These are phyloP conservation scores for Ciborinia camelliae DNA, from an alignment of 2,329 filamentous ascomycete species.

Conservation along the genomic window DNA sequence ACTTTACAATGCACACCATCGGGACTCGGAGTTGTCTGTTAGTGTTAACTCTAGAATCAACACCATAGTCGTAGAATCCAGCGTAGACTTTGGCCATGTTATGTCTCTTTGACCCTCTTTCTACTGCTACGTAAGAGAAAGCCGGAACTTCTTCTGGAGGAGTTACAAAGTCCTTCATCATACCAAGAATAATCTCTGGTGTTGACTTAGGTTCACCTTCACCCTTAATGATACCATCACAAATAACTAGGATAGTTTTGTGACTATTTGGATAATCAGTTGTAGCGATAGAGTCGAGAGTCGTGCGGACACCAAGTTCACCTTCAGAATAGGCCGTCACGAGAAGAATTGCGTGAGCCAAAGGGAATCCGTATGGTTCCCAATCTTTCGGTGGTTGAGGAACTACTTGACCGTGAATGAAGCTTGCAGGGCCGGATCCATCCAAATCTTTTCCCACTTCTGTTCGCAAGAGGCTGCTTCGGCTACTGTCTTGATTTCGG, in stretches of 20 bases:
- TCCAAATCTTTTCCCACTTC: conserved; percentile 59
- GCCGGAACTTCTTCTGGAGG: conserved; percentile 77
- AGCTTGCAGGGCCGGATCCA: conserved; percentile 80
- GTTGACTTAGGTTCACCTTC: conserved; percentile 83
- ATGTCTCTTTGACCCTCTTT: conserved; percentile 93
- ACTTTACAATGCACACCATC: conserved; percentile 96
- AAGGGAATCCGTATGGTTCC: conserved; percentile 93
- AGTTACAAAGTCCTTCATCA: conserved; percentile 90
- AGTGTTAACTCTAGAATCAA: conserved; percentile 69
- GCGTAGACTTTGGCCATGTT: conserved; percentile 99
- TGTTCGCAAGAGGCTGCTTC: conserved; percentile 61
- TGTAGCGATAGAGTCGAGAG: conserved; percentile 91
- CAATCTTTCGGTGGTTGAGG: conserved; percentile 95
- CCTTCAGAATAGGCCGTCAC: conserved; percentile 98
- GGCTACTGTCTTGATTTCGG: conserved; percentile 60
- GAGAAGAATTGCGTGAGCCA: conserved; percentile 89
- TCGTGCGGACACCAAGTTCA: conserved; percentile 86
- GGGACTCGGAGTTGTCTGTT: conserved; percentile 96
- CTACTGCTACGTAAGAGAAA: conserved; percentile 95
- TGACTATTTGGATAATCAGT: conserved; percentile 99
- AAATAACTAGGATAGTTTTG: conserved; percentile 93
- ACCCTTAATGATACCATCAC: conserved; percentile 96
- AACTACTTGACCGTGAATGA: conserved; percentile 93
- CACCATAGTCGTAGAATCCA: conserved; percentile 96
- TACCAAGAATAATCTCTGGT: conserved; percentile 82